Conservation (phyloP, 306 rosid genomes). For the Lablab purpureus region DNA sequence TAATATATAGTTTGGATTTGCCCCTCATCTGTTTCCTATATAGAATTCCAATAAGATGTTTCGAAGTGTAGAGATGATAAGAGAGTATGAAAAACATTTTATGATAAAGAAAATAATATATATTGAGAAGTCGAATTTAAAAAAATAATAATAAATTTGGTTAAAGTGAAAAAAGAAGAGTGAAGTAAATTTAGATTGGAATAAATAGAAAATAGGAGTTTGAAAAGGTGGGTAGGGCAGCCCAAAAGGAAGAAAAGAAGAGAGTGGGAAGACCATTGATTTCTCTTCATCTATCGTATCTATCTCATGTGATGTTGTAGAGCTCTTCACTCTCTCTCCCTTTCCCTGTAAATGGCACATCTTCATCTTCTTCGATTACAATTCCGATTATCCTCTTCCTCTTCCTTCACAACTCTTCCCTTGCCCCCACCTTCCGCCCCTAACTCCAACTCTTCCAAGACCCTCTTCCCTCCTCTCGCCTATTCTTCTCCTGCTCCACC, state of each 20-base stretch:
- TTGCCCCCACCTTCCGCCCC: conserved; percentile 23
- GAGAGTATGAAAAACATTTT: no score
- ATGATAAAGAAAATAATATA: no score
- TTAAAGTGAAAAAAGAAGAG: neutral
- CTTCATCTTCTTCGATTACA: conserved; percentile 59
- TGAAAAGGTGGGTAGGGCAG: neutral
- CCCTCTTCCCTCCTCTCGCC: conserved; percentile 50
- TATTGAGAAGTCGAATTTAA: no score
- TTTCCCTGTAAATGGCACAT: conserved; percentile 69
- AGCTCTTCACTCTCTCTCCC: neutral
- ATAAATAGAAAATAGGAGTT: neutral
- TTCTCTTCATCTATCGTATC: neutral
- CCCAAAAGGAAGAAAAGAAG: neutral
- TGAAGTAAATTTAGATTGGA: neutral
- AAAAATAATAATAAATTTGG: neutral
- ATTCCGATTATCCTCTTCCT: conserved; percentile 59
- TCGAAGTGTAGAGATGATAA: neutral
- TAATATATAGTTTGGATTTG: no score
- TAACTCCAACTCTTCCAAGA: conserved; percentile 9
- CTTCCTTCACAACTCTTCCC: conserved; percentile 55
- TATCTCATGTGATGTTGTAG: conserved; percentile 30
- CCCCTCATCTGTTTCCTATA: no score
- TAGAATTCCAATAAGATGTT: neutral
- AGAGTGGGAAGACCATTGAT: neutral
- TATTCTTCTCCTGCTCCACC: conserved; percentile 53